Base-by-base conservation (phyloP, 2,329 filamentous ascomycete genomes). In the Coniella lustricola region DNA sequence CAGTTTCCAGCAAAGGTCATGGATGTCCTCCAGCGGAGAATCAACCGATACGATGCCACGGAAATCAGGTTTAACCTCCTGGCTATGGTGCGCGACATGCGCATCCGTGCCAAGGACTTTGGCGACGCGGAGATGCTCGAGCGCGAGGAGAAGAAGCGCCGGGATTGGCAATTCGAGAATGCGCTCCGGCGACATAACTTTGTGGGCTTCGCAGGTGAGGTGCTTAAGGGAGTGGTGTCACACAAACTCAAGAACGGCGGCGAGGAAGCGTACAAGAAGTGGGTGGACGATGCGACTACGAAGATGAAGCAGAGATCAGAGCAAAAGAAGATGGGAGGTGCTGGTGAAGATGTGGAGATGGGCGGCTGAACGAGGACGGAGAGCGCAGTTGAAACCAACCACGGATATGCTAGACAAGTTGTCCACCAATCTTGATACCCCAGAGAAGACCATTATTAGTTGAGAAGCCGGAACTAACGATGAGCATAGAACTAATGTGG, bases 61-160 rank as follows among this genome's bases (percentile, higher is more conserved):
- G 93, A 98, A 74, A 96, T 97, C 54, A 79, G 90, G 38, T 98
- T 98, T 74, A 98, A 98, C 66, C 75, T 98, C 46, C 79, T 98
- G 64, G 93, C 91, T 38, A 90, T 95, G 77, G 87, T 91, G 57
- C 76, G 84, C 55, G 93, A 98, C 69, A 72, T 90, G 62, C 77
- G 93, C 37, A 72, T 86, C 39, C 75, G 81, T 42, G 91, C 91
- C 29, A 74, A 77, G 49, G 87, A 94, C 65, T 80, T 93, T 55
- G 90, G 90, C 39, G 93, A 98, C 67, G 64, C 70, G 37, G 90
- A 95, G 62, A 73, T 82, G 66, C 67, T 97, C 56, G 81, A 81
- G 56, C 74, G 84, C 46, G 90, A 97, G 74, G 81, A 91, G 70
- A 75, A 79, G 62, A 95, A 95, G 79, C 77, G 93, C 45, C 76